phyloP scores from a whole-genome alignment of 179 eudicot genomes.

The Silene coronaria region DNA sequence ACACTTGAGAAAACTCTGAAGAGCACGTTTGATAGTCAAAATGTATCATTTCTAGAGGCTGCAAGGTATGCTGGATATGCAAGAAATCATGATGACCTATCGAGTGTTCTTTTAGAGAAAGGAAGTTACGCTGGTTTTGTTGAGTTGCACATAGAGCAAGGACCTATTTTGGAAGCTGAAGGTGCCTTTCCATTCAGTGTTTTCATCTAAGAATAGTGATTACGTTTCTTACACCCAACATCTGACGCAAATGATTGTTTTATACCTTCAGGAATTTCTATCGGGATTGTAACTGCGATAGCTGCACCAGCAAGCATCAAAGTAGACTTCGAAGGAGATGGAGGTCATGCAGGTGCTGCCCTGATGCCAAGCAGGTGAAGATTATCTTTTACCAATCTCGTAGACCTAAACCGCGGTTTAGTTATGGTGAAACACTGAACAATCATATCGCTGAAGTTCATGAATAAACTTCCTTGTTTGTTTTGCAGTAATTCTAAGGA shows the following conservation, averaged over 20 bases:
- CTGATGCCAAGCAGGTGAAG: conserved; percentile 80
- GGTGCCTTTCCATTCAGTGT: conserved; percentile 33
- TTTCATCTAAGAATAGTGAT: not conserved
- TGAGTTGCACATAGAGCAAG: conserved; percentile 97
- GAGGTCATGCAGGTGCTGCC: conserved; percentile 98
- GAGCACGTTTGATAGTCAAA: conserved; percentile 58
- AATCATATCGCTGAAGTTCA: no score
- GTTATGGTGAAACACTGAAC: no score
- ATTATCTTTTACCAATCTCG: not conserved
- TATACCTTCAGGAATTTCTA: conserved; percentile 47
- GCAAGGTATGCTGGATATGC: conserved; percentile 79
- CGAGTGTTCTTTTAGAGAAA: conserved; percentile 47
- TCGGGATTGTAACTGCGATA: conserved; percentile 94
- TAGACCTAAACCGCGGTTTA: no score
- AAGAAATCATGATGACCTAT: conserved; percentile 45
- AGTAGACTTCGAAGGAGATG: conserved; percentile 92
- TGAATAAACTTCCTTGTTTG: no score
- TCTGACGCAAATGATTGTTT: not conserved
- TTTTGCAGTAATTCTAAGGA: no score
- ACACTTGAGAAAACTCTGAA: conserved; percentile 56
- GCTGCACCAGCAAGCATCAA: conserved; percentile 99
- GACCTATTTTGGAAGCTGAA: conserved; percentile 89
- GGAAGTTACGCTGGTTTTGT: conserved; percentile 77
- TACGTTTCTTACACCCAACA: not conserved
- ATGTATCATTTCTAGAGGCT: conserved; percentile 72